Conservation (phyloP, 768 basidiomycete species). For the Lentinula lateritia region DNA sequence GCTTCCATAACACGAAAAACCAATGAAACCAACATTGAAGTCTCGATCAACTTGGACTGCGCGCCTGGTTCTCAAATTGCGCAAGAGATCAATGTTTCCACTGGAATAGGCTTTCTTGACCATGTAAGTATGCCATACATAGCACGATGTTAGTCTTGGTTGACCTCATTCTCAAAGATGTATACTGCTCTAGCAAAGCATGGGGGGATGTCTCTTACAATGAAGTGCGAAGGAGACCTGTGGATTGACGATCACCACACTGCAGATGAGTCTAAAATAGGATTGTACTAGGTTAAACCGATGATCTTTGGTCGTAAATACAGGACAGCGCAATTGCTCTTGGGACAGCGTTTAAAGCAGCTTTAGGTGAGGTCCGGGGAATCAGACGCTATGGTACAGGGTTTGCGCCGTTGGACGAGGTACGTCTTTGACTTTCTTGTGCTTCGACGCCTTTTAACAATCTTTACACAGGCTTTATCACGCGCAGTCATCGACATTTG, state of each 20-base stretch:
- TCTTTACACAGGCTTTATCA: slow-evolving; percentile 68
- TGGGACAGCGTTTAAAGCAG: slow-evolving; percentile 89
- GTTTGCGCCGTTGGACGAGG: slow-evolving; percentile 96
- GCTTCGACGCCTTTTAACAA: background rate
- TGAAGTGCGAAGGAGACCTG: slow-evolving; percentile 92
- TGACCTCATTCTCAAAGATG: slow-evolving; percentile 56
- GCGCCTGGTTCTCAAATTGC: slow-evolving; percentile 50
- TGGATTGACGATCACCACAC: slow-evolving; percentile 99
- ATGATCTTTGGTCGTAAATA: slow-evolving; percentile 26
- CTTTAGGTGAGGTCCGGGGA: slow-evolving; percentile 90
- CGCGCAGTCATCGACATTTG: slow-evolving; percentile 98
- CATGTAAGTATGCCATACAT: slow-evolving; percentile 53
- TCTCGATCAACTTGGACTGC: slow-evolving; percentile 78
- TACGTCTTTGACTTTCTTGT: slow-evolving; percentile 23
- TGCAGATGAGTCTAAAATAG: slow-evolving; percentile 71
- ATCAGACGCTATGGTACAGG: slow-evolving; percentile 95
- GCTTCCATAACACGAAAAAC: slow-evolving; percentile 80
- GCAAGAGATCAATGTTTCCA: slow-evolving; percentile 81
- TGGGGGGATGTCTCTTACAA: slow-evolving; percentile 83
- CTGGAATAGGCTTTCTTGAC: slow-evolving; percentile 98
- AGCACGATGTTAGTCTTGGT: background rate
- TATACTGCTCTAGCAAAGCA: slow-evolving; percentile 97
- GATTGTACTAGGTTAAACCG: slow-evolving; percentile 10
- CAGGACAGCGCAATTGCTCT: slow-evolving; percentile 88
- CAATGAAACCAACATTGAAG: slow-evolving; percentile 86